Percentiles rank a stretch among this genome's conserved stretches.
These are phyloP conservation scores for Singerocomus rubriflavus DNA, from an alignment of 1,284 basidiomycete species.

Conservation along the genomic window DNA sequence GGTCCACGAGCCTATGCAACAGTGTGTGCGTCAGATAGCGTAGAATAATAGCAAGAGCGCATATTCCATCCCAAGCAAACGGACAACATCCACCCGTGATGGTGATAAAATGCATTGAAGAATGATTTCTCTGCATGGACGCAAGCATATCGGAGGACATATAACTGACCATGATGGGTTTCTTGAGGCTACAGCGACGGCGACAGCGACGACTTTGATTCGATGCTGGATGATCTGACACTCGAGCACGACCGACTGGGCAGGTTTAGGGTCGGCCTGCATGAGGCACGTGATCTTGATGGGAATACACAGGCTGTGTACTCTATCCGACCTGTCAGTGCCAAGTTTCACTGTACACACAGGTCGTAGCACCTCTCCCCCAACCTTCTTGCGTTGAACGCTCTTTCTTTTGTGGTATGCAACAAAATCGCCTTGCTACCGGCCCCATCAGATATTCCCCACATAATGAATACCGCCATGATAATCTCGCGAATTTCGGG, in stretches of 20 bases:
- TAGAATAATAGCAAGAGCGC: neutral
- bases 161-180: slow-evolving; percentile 32
- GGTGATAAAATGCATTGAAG: neutral
- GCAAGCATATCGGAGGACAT: slow-evolving; percentile 1
- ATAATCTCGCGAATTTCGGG: slow-evolving; percentile 14
- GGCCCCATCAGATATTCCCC: slow-evolving; percentile 17
- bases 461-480: slow-evolving; percentile 18
- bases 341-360: slow-evolving; percentile 3
- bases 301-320: slow-evolving; percentile 5
- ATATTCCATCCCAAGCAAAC: slow-evolving; percentile 22
- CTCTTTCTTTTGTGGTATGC: slow-evolving; percentile 22
- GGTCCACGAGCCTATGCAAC: slow-evolving; percentile 87
- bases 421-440: slow-evolving; percentile 8
- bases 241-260: neutral
- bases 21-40: slow-evolving; percentile 18
- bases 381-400: slow-evolving; percentile 1
- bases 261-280: slow-evolving; percentile 20
- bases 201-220: slow-evolving; percentile 24
- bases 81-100: slow-evolving; percentile 26
- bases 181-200: slow-evolving; percentile 28
- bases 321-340: neutral
- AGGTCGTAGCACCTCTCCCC: neutral
- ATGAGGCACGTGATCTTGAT: slow-evolving; percentile 18
- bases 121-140: neutral
- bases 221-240: slow-evolving; percentile 10